Percentiles rank a stretch among this genome's conserved stretches.
phyloP scores from a whole-genome alignment of 2,329 filamentous ascomycete species.

The Monilinia laxa region DNA sequence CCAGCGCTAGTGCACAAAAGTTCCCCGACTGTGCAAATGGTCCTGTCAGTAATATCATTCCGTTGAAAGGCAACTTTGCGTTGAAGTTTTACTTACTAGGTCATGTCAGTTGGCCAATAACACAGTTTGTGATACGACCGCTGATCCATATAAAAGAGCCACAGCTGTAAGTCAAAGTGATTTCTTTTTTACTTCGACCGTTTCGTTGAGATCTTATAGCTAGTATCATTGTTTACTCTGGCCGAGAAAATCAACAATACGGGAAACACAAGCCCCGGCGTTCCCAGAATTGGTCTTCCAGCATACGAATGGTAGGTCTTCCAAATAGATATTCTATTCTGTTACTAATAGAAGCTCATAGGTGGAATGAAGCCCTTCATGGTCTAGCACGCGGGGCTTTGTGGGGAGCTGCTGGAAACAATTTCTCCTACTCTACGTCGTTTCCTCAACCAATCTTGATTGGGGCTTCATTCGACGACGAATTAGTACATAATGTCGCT shows the following conservation, averaged over 20 bases:
- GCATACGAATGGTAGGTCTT: slow-evolving; percentile 52
- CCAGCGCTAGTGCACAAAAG: background rate
- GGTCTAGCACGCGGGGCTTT: slow-evolving; percentile 57
- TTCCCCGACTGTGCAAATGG: slow-evolving; percentile 55
- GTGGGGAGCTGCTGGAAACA: slow-evolving; percentile 50
- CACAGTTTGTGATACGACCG: slow-evolving; percentile 34
- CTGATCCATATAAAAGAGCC: slow-evolving; percentile 26
- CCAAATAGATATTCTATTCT: background rate
- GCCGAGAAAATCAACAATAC: slow-evolving; percentile 29
- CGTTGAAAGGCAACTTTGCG: background rate
- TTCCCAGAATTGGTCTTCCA: slow-evolving; percentile 30
- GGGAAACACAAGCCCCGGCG: slow-evolving; percentile 26
- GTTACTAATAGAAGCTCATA: background rate
- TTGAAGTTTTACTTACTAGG: background rate
- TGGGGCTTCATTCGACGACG: slow-evolving; percentile 63
- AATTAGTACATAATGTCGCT: slow-evolving; percentile 57
- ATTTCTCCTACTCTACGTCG: slow-evolving; percentile 59
- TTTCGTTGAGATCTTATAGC: slow-evolving; percentile 12
- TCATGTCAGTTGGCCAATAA: slow-evolving; percentile 43
- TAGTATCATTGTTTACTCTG: slow-evolving; percentile 24
- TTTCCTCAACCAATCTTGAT: slow-evolving; percentile 65
- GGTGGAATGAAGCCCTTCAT: slow-evolving; percentile 61
- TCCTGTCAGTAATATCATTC: slow-evolving; percentile 37
- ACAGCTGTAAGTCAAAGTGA: slow-evolving; percentile 27
- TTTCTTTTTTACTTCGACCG: background rate